phyloP scores from a whole-genome alignment of 345 rosid genomes.

The Microthlaspi erraticum region DNA sequence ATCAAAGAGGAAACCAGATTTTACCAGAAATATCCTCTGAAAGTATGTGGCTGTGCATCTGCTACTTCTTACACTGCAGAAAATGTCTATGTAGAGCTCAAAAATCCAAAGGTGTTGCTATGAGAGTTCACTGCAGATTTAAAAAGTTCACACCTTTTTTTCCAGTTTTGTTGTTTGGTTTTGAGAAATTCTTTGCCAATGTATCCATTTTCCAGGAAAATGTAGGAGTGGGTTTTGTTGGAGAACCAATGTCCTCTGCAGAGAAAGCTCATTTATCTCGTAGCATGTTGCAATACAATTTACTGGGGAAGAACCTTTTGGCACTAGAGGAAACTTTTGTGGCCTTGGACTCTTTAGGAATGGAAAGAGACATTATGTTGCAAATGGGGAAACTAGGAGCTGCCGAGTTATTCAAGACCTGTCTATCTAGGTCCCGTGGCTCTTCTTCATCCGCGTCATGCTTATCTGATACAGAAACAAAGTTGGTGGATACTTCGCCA shows the following conservation, averaged over 20 bases:
- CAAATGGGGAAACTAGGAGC: slow-evolving; percentile 78
- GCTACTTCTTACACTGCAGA: slow-evolving; percentile 46
- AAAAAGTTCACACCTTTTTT: neutral
- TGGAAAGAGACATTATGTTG: slow-evolving; percentile 67
- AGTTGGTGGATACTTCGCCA: slow-evolving; percentile 24
- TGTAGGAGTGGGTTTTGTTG: slow-evolving; percentile 40
- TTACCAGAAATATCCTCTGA: slow-evolving; percentile 43
- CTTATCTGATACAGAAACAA: slow-evolving; percentile 46
- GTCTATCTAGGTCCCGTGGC: slow-evolving; percentile 51
- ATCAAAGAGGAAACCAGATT: slow-evolving; percentile 50
- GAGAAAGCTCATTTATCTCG: slow-evolving; percentile 29
- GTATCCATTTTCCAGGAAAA: slow-evolving; percentile 17
- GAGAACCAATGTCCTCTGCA: slow-evolving; percentile 42
- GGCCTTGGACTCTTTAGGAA: slow-evolving; percentile 50
- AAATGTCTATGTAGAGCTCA: slow-evolving; percentile 44
- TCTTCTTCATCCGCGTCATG: slow-evolving; percentile 43
- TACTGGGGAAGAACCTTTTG: slow-evolving; percentile 70
- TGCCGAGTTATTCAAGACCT: slow-evolving; percentile 52
- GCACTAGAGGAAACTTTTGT: slow-evolving; percentile 65
- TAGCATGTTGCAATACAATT: slow-evolving; percentile 48
- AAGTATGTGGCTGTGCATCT: slow-evolving; percentile 48
- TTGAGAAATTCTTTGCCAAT: neutral
- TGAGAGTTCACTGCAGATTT: neutral
- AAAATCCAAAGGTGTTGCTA: slow-evolving; percentile 48
- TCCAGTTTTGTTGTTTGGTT: neutral